Percentiles rank a stretch among this genome's conserved stretches.
These are phyloP conservation scores for Fonsecaea nubica DNA, from an alignment of 2,329 filamentous ascomycete genomes.

Conservation along the genomic window DNA sequence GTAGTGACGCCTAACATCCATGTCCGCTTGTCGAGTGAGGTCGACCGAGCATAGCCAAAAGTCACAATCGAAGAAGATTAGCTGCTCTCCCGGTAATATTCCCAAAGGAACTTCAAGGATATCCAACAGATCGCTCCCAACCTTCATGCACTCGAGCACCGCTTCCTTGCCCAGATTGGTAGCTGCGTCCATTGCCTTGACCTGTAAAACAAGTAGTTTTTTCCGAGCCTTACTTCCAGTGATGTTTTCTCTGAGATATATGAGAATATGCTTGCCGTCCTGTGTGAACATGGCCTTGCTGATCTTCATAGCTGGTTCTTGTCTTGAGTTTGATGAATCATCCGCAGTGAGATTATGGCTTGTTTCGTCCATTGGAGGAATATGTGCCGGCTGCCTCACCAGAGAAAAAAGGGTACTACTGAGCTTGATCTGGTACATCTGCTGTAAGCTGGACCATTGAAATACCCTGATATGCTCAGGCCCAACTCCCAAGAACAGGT, in stretches of 20 bases:
- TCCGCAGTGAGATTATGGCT: background rate
- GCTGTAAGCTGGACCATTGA: constrained; percentile 19
- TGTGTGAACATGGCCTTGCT: constrained; percentile 16
- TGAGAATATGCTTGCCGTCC: constrained; percentile 14
- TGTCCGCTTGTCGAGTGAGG: background rate
- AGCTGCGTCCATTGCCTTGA: constrained; percentile 7
- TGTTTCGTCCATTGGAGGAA: background rate
- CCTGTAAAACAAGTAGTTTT: constrained; percentile 12
- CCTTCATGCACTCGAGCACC: background rate
- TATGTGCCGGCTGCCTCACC: constrained; percentile 6
- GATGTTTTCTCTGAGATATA: constrained; percentile 7
- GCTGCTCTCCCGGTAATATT: constrained; percentile 15
- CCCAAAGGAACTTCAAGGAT: constrained; percentile 15
- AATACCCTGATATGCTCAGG: constrained; percentile 19
- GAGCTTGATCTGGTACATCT: constrained; percentile 10
- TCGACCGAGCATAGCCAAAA: constrained; percentile 21
- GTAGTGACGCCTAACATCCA: constrained; percentile 18
- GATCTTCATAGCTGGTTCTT: background rate
- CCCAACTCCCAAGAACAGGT: constrained; percentile 23
- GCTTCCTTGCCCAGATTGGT: background rate
- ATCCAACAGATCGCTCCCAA: background rate
- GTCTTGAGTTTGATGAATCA: background rate
- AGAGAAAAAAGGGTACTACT: constrained; percentile 3
- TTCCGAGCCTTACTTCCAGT: background rate
- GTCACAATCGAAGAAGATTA: constrained; percentile 21